Evolutionary conservation across 2,329 filamentous ascomycete genomes (phyloP), one percentile per base, ranked within the genome.

Genomic region (Cyanodermella asteris): DNA sequence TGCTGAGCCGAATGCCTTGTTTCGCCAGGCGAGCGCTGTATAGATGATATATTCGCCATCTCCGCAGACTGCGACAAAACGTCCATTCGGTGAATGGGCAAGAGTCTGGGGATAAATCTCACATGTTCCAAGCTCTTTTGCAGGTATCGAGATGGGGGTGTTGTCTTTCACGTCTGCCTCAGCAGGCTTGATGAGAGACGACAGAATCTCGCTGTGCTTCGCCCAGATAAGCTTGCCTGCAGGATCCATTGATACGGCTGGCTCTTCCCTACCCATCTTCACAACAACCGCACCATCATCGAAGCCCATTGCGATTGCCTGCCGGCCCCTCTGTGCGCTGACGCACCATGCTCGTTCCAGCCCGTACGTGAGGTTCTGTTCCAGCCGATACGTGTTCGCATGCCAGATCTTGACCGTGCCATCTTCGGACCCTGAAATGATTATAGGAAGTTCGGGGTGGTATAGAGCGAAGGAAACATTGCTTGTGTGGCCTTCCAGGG

Each of bases 21-120:
- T 94, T 45, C 87, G 72, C 65, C 90, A 91, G 3, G 84, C 84
- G 30, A 94, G 63, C 28, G 87, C 82, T 15, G 87, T 94, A 56
- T 94, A 94, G 41, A 94, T 91, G 47, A 94, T 94, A 54, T 93
- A 97, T 51, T 97, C 87, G 33, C 87, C 87, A 45, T 97, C 87
- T 36, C 87, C 87, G 36, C 84, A 94, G 3, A 82, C 72, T 11
- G 75, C 75, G 24, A 87, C 77, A 37, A 87, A 87, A 31, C 81
- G 70, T 25, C 81, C 81, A 39, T 97, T 97, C 18, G 87, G 78
- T n/a, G 82, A 93, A 54, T 97, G 87, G 18, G 80, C 65, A 25
- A 97, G 63, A 0, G 81, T 91, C 44, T 93, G 82, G 1, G 87
- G 87, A 49, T 93, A 97, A 21, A 97, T 73, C 53, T 97, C 87